These are phyloP conservation scores for Globisporangium solare DNA, from an alignment of 352 stramenopile genomes.

Conservation along the genomic window DNA sequence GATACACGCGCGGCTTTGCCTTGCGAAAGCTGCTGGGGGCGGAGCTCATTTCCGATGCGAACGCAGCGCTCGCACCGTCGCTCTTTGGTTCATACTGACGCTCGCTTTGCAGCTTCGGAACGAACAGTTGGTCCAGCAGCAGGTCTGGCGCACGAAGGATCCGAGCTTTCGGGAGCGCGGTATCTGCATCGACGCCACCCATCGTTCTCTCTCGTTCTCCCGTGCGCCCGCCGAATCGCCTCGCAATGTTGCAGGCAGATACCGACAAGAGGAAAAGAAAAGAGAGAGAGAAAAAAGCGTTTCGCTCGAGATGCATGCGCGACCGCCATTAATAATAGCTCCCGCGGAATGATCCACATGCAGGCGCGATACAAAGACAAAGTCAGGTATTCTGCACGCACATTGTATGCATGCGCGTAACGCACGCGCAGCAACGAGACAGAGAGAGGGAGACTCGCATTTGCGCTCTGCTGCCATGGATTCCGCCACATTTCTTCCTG, in stretches of 20 bases:
- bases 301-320: too few species aligned
- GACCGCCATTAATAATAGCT: too few species aligned
- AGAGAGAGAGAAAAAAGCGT: too few species aligned
- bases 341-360: too few species aligned
- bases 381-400: too few species aligned
- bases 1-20: slow-evolving; percentile 50
- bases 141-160: slow-evolving; percentile 8
- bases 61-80: slow-evolving; percentile 6
- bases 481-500: too few species aligned
- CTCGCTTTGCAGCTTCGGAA: slow-evolving; percentile 2
- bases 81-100: neutral
- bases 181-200: neutral
- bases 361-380: too few species aligned
- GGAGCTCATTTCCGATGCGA: slow-evolving; percentile 35
- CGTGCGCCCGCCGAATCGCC: neutral
- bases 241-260: neutral
- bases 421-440: too few species aligned
- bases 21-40: slow-evolving; percentile 59
- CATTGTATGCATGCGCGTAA: too few species aligned
- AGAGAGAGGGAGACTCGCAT: too few species aligned
- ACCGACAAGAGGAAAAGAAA: too few species aligned
- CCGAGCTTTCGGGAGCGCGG: neutral
- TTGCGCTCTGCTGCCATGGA: too few species aligned
- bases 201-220: neutral
- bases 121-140: slow-evolving; percentile 5